Evolutionary conservation across 2,329 filamentous ascomycete species (phyloP), one percentile per base, ranked within the genome.

Genomic region (Helotiales sp.): DNA sequence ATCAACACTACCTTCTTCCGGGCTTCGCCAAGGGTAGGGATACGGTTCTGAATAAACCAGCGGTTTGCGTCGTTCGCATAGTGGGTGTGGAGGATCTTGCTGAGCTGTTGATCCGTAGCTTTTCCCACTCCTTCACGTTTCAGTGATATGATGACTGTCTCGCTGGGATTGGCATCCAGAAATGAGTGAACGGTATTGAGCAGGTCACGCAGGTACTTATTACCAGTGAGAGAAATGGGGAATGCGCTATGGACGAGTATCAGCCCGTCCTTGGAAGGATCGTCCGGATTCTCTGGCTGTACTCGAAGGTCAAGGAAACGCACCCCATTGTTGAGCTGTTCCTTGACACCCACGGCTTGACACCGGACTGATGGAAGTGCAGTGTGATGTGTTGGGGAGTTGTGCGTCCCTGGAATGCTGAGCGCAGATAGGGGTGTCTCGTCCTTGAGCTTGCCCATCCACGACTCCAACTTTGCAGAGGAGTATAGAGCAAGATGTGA

Each of bases 281-380:
- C 83, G 1, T 85, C 81, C 1, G 87, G 84, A 61, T 82, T 82
- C 32, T 85, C 82, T 1, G 88, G 88, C 73, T 91, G 89, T 0
- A 97, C 91, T 61, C 96, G 89, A 69, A 99, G 87, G 78, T 99
- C 96, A 72, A 99, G 89, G 83, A 97, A 98, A 61, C 96, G 93
- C 54, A 98, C 91, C 30, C 96, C 96, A 77, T 97, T 95, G 65
- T 89, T 84, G 30, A 99, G 87, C 80, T 99, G 96, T 62, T 90
- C 87, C 58, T 84, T 83, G 5, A 96, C 85, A 68, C 87, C 84
- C 20, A 94, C 93, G 37, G 92, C 90, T 81, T 99, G 96, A 79
- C 96, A 98, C 45, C 96, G 91, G 43, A 98, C 96, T 1, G 93
- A 97, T 1, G 96, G 96, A 5, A 97, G 86, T 13, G 96, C 94